A percentile compares a stretch with the other conserved stretches of the same genome.
phyloP scores from a whole-genome alignment of 257 asterid genomes.

The Linderniella brevidens region DNA sequence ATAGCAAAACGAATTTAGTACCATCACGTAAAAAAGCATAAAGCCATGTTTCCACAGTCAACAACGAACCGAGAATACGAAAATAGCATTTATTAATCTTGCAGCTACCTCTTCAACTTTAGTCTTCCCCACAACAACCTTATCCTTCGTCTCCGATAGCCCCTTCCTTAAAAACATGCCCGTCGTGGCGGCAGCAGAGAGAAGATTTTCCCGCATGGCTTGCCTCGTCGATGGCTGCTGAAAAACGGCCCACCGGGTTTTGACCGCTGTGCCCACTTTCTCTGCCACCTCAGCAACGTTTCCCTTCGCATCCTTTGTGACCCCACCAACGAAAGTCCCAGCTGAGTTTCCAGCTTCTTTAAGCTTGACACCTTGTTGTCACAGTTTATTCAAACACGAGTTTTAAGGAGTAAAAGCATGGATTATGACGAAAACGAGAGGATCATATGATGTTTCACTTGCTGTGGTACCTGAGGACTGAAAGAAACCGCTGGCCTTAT shows the following conservation, averaged over 20 bases:
- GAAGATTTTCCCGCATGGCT: conserved; percentile 70
- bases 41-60: no score
- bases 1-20: no score
- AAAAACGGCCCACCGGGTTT: conserved; percentile 64
- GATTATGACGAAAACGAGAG: background rate
- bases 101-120: conserved; percentile 75
- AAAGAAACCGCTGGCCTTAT: conserved; percentile 65
- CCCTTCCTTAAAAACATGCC: conserved; percentile 77
- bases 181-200: conserved; percentile 82
- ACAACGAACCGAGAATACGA: background rate
- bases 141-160: conserved; percentile 75
- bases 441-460: conserved; percentile 1
- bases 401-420: background rate
- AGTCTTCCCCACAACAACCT: conserved; percentile 66
- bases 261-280: conserved; percentile 72
- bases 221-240: conserved; percentile 86
- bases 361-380: conserved; percentile 39
- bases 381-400: background rate
- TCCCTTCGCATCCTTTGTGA: conserved; percentile 84
- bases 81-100: background rate
- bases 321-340: conserved; percentile 70
- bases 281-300: conserved; percentile 69
- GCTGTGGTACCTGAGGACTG: conserved; percentile 53
- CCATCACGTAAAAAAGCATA: no score
- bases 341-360: conserved; percentile 79